These are phyloP conservation scores for Aspergillus sp. DNA, from an alignment of 2,329 filamentous ascomycete genomes.

Conservation along the genomic window DNA sequence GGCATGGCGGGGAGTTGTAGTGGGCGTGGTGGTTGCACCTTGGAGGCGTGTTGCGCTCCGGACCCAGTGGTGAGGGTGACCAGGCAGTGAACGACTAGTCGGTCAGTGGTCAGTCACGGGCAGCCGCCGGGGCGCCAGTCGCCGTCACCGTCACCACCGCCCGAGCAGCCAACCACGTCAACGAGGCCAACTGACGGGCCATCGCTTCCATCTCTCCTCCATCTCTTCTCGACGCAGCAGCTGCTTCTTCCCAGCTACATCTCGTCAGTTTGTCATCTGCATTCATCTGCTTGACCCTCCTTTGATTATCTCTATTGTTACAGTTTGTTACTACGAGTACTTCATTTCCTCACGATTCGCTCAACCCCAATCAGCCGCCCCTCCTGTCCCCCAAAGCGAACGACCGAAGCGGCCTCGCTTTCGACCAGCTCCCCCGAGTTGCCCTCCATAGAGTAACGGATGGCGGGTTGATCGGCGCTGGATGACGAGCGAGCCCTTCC, in stretches of 20 bases:
- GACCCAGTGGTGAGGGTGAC: background rate
- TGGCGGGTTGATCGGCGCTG: constrained; percentile 44
- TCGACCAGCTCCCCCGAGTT: constrained; percentile 20
- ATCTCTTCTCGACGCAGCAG: constrained; percentile 14
- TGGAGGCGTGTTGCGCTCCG: constrained; percentile 2
- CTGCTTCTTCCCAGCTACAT: constrained; percentile 5
- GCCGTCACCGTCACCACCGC: constrained; percentile 31
- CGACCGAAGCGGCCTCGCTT: constrained; percentile 17
- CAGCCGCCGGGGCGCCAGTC: constrained; percentile 20
- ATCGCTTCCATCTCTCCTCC: constrained; percentile 17
- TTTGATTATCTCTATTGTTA: constrained; percentile 1
- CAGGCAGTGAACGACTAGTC: too few relatives aligned
- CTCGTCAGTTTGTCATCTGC: background rate
- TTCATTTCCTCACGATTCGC: background rate
- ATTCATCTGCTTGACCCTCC: constrained; percentile 5
- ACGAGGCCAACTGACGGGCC: constrained; percentile 7
- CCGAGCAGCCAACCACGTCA: constrained; percentile 27
- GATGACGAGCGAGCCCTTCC: constrained; percentile 32
- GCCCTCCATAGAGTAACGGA: constrained; percentile 30
- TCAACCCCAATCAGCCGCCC: constrained; percentile 6
- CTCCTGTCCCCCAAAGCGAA: constrained; percentile 13
- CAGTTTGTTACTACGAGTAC: background rate
- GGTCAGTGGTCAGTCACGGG: too few relatives aligned
- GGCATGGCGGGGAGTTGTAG: background rate
- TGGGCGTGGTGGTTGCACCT: background rate